Evolutionary conservation across 2,329 filamentous ascomycete species (phyloP), one percentile per base, ranked within the genome.

Genomic region (Penicillium sp.): DNA sequence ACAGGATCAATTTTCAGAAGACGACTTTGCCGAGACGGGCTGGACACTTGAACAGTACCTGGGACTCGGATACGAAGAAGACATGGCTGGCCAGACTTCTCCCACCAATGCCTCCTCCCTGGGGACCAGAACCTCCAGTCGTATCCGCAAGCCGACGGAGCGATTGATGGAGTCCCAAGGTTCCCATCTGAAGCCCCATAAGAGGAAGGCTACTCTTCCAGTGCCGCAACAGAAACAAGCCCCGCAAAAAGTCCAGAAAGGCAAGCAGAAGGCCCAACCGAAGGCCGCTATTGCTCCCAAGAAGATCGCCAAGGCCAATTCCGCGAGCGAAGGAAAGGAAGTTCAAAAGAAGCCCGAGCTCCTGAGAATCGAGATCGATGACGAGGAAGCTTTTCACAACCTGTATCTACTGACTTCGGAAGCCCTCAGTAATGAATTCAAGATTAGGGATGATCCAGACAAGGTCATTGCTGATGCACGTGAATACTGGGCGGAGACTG

Each of bases 131-230:
- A 50, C 60, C 30, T 69, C 67, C 16, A 56, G 49, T 14, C 65
- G 67, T 5, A 16, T 46, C n/a, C 44, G 53, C 16, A 50, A 53
- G 35, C 46, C 44, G 8, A 69, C 67, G 3, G 53, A 54, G 18
- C 63, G 65, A 27, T 66, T 68, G 7, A 57, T 64, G 18, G 67
- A 70, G 53, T 60, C 66, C 36, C 43, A 60, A 13, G 44, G 55
- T 20, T 60, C 38, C 16, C 59, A 56, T 43, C 50, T 40, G 18
- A 50, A 57, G n/a, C 16, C 53, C 24, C 55, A 53, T 8, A 33
- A 50, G 14, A 56, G 54, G 35, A 53, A 46, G 10, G 39, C 22
- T 9, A 11, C 36, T 16, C 18, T 30, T 2, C 16, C 48, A 10
- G 16, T 35, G n/a, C 18, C 2, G 10, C 24, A 28, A 6, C 20